Evolutionary conservation across 139 green algal species (phyloP), one percentile per base, ranked within the genome.

Genomic region (Coelastrella sp.): DNA sequence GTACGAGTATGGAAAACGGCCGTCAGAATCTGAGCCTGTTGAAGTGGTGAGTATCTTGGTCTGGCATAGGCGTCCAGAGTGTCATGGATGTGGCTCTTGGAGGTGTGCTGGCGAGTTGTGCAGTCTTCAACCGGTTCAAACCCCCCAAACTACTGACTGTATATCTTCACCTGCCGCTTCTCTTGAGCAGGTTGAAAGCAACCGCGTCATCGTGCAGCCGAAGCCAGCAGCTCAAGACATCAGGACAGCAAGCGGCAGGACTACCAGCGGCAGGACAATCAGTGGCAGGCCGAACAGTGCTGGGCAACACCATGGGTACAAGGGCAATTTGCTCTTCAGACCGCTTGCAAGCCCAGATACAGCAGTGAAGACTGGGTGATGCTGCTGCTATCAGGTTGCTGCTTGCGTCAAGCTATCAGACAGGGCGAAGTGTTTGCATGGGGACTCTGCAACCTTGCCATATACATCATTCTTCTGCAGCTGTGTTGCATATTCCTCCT

Each of bases 1-100:
- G 0, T 96, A 96, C 82, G 90, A 78, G 6, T 96, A 95, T 60
- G 94, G 93, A 56, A 94, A 95, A 85, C 84, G 89, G 5, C 22
- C 89, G 10, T 63, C 87, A 8, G 75, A 84, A 60, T 22, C 85
- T 19, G 72, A 14, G 17, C 60, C 24, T 22, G 58, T 61, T 17
- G 70, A 90, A n/a, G 58, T 70, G 85, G 85, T 89, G 73, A 84
- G 68, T 76, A 27, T 15, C 17, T 76, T 24, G 17, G 19, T 76
- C 14, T 82, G 75, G 75, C 11, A 58, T 63, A 56, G 57, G 15
- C 78, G 12, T 60, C 49, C 14, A n/a, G 35, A 7, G 17, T 65
- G 20, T 25, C 78, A 83, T 83, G 78, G 25, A 83, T 49, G 35
- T 49, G 35, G 35, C 35, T 49, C 35, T 49, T 49, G 1, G 35